Base-by-base conservation (phyloP, 1,139 yeast species). In the Kodamaea fungicola region DNA sequence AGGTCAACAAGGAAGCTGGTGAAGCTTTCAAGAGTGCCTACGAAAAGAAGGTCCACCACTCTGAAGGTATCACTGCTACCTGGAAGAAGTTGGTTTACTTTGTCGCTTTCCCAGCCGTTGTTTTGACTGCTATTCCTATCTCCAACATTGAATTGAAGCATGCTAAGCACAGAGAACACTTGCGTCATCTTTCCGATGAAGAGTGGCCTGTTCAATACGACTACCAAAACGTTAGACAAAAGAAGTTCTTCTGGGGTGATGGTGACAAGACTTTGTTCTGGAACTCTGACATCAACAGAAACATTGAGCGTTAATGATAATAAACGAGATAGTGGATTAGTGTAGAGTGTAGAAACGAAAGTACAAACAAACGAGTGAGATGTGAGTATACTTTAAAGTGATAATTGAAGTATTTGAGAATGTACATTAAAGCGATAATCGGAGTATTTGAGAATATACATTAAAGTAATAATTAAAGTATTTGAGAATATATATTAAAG, bases 181-280 rank as follows among this genome's bases (percentile, higher is more conserved):
- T 76, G 56, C 74, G 73, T 50, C 87, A 85, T 57, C 72, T 87
- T 44, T 59, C 82, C 31, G 97, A 89, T 62, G 94, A 83, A 51
- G 95, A 89, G 63, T 85, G 95, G 89, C 97, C 96, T 55, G 71
- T 67, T 46, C 94, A 84, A 67, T 87, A 86, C 72, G 92, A 82
- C 50, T 92, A 80, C 78, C 90, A 83, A 74, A 90, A 92, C 76
- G 66, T 88, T 55, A 86, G 97, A 79, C 64, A 64, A 59, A 83
- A 80, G 67, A 83, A 85, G 62, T 85, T 78, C 78, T 90, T 88
- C 83, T 92, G 97, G 97, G 97, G 97, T 60, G 90, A 92, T 62
- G 97, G 98, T 61, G 96, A 89, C 76, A 82, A 87, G 78, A 88
- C 97, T 47, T 72, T 85, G 62, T 92, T 92, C 84, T 92, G 98